Evolutionary conservation across 1,139 yeast genomes (phyloP).

Genomic region (Yamadazyma trypodendri): DNA sequence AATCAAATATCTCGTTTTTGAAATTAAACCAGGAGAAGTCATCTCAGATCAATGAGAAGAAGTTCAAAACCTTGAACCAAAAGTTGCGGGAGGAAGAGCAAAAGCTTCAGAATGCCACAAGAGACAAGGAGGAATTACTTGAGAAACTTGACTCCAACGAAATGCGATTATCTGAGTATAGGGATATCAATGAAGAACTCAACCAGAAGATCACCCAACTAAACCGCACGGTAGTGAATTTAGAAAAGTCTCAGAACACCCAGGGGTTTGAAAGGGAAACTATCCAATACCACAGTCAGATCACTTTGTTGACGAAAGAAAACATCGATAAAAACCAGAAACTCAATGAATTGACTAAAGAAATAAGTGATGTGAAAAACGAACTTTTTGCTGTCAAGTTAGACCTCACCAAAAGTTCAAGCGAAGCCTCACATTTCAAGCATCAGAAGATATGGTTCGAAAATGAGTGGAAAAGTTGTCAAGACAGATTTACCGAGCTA

Average conservation of each 20-base stretch:
- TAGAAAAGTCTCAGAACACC: conserved; percentile 13
- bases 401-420: conserved; percentile 38
- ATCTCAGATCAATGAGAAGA: conserved; percentile 30
- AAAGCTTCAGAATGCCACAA: conserved; percentile 28
- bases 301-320: conserved; percentile 47
- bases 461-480: conserved; percentile 40
- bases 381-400: conserved; percentile 43
- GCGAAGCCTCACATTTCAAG: conserved; percentile 34
- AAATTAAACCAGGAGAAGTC: conserved; percentile 57
- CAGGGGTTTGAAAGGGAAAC: conserved; percentile 37
- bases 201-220: conserved; percentile 20
- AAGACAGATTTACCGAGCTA: conserved; percentile 37
- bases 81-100: conserved; percentile 24
- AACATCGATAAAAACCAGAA: conserved; percentile 48
- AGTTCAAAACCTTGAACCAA: conserved; percentile 23
- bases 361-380: conserved; percentile 35
- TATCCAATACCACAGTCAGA: conserved; percentile 48
- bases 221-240: conserved; percentile 15
- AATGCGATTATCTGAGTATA: conserved; percentile 11
- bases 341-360: conserved; percentile 36
- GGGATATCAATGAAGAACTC: conserved; percentile 24
- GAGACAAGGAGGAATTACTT: conserved; percentile 26
- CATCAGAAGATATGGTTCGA: conserved; percentile 51
- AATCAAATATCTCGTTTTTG: conserved; percentile 50
- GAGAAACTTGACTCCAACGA: conserved; percentile 19